Evolutionary conservation across 1,139 yeast genomes (phyloP), one percentile per base, ranked within the genome.

Genomic region (Suhomyces maxii): DNA sequence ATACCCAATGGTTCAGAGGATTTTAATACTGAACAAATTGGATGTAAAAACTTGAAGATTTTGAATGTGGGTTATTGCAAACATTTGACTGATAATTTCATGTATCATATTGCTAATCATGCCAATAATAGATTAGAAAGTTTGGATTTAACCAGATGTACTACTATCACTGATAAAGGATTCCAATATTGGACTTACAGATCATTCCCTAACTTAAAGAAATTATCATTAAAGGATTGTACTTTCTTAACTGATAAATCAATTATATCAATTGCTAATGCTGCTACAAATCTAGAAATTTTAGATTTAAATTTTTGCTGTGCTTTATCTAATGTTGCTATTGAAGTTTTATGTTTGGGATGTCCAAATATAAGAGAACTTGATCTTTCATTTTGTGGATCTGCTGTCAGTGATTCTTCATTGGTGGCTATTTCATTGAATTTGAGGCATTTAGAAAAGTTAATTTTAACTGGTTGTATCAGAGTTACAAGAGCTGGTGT

Each of bases 401-500:
- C 87, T 41, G 91, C 93, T 0, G 89, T 86, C 5, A 82, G 89
- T 57, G 93, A 86, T 58, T 76, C 84, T 23, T 82, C 89, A 0
- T 63, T 86, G 39, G 73, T 81, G 30, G 78, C 85, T 1, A 73
- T 86, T n/a, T 82, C 88, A 1, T 64, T 83, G 39, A 82, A 79
- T 47, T 63, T 82, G 47, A 62, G 73, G 49, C 61, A 69, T 35
- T 66, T 86, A 48, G 75, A 77, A 46, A 62, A 66, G 26, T 67
- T 86, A 46, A 67, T 71, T 3, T 69, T 86, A 26, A 82, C 81
- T 40, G 93, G 93, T 1, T 86, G 95, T 63, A 75, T 84, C 10
- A 71, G 91, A 52, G 90, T 85, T 3, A 86, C 93, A 0, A 71
- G 88, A 55, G 84, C 86, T 8, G 93, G 93, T 7, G 81, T 85